Percentiles rank a stretch among this genome's conserved stretches.
These are phyloP conservation scores for Luffa aegyptiaca DNA, from an alignment of 306 rosid species.

Conservation along the genomic window DNA sequence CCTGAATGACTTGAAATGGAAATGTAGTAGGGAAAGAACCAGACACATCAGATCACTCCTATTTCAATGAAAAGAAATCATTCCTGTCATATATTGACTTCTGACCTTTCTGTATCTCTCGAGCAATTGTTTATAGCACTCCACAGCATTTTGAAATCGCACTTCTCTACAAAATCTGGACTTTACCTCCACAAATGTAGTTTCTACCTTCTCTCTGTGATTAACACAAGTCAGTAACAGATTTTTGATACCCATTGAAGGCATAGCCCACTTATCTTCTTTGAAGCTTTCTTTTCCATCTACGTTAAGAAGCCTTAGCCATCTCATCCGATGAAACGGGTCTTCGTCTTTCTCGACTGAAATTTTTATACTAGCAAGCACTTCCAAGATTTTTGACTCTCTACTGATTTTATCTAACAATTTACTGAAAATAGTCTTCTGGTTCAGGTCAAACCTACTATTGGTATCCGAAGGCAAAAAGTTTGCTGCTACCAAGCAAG, in stretches of 20 bases:
- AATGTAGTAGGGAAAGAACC: neutral
- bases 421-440: constrained; percentile 27
- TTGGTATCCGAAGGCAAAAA: constrained; percentile 25
- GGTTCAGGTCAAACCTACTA: constrained; percentile 32
- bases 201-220: constrained; percentile 38
- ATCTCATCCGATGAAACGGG: constrained; percentile 45
- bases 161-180: constrained; percentile 57
- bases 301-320: constrained; percentile 41
- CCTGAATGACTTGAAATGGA: neutral
- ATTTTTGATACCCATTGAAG: constrained; percentile 25
- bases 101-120: constrained; percentile 49
- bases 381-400: constrained; percentile 46
- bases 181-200: constrained; percentile 39
- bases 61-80: constrained; percentile 53
- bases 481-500: constrained; percentile 55
- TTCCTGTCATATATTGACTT: constrained; percentile 63
- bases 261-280: constrained; percentile 22
- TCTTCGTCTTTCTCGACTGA: constrained; percentile 53
- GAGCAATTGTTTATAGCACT: constrained; percentile 41
- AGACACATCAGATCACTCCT: neutral
- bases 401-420: constrained; percentile 37
- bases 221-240: constrained; percentile 18
- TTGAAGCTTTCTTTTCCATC: constrained; percentile 16
- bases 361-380: constrained; percentile 29
- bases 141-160: constrained; percentile 40